Evolutionary conservation across 345 rosid genomes (phyloP).

Genomic region (Gossypium mustelinum): DNA sequence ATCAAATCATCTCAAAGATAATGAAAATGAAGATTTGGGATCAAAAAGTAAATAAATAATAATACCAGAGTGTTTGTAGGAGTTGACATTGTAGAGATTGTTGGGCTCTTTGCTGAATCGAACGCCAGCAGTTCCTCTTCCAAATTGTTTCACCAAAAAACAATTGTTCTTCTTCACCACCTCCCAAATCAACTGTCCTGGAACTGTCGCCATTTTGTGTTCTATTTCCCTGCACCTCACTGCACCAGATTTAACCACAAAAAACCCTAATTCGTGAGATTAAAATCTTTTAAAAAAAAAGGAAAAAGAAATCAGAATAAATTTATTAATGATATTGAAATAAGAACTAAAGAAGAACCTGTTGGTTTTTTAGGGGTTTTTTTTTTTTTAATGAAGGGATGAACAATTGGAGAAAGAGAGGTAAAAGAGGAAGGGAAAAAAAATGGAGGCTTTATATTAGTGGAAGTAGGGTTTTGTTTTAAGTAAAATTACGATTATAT

Average conservation of each 20-base stretch:
- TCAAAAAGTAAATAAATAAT: constrained; percentile 1
- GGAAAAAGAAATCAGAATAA: background rate
- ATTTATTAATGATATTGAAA: background rate
- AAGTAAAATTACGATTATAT: background rate
- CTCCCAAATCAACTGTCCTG: constrained; percentile 76
- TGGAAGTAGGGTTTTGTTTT: background rate
- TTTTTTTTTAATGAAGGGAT: background rate
- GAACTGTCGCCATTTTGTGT: constrained; percentile 59
- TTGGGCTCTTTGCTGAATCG: constrained; percentile 73
- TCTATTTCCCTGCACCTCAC: constrained; percentile 10
- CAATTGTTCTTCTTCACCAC: constrained; percentile 71
- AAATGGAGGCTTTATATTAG: background rate
- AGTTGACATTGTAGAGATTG: constrained; percentile 74
- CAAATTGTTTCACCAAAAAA: constrained; percentile 73
- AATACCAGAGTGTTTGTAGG: constrained; percentile 74
- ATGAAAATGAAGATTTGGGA: constrained; percentile 11
- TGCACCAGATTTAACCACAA: constrained; percentile 8
- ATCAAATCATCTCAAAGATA: constrained; percentile 19
- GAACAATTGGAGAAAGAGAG: background rate
- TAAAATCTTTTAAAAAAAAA: background rate
- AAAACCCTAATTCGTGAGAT: background rate
- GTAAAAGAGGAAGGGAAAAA: background rate
- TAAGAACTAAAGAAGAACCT: background rate
- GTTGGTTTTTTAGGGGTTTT: background rate
- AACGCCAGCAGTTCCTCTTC: constrained; percentile 52